phyloP scores from a whole-genome alignment of 1,284 basidiomycete species.

The Malassezia slooffiae region DNA sequence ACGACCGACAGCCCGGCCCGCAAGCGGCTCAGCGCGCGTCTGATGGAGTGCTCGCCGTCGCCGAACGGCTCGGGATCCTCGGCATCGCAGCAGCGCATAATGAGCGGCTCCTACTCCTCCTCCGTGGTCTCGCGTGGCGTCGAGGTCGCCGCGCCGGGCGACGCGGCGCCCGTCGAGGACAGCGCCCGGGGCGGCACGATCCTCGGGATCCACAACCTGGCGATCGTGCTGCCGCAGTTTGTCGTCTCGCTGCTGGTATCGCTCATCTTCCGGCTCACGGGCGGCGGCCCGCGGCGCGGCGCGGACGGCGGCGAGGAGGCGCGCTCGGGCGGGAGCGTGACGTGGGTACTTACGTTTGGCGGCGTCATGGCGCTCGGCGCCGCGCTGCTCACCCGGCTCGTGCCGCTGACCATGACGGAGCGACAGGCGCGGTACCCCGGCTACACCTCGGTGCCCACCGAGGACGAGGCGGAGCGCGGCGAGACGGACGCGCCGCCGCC shows the following conservation, averaged over 20 bases:
- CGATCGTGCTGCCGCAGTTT: slow-evolving; percentile 31
- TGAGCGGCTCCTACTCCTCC: slow-evolving; percentile 2
- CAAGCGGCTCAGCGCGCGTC: too few relatives aligned
- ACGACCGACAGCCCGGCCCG: too few relatives aligned
- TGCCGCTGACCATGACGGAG: slow-evolving; percentile 31
- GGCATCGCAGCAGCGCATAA: background rate
- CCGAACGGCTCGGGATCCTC: too few relatives aligned
- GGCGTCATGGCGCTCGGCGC: slow-evolving; percentile 52
- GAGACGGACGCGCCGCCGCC: slow-evolving; percentile 3
- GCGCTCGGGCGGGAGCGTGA: slow-evolving; percentile 53
- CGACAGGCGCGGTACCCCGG: background rate
- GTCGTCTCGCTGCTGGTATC: slow-evolving; percentile 71
- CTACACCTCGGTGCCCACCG: background rate
- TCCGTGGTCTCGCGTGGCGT: slow-evolving; percentile 16
- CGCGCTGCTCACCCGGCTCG: slow-evolving; percentile 21
- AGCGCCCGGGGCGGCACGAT: slow-evolving; percentile 67
- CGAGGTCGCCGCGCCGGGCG: slow-evolving; percentile 4
- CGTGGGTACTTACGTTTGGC: slow-evolving; percentile 86
- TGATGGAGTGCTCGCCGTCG: too few relatives aligned
- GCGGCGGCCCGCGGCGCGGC: slow-evolving; percentile 36
- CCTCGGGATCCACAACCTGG: slow-evolving; percentile 65
- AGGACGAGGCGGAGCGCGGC: slow-evolving; percentile 8
- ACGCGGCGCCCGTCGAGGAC: slow-evolving; percentile 1
- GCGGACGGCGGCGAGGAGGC: slow-evolving; percentile 42
- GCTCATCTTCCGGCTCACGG: slow-evolving; percentile 62